Percentiles rank a stretch among this genome's conserved stretches.
Evolutionary conservation across 2,329 filamentous ascomycete genomes (phyloP).

Genomic region (Colletotrichum endophyticum): DNA sequence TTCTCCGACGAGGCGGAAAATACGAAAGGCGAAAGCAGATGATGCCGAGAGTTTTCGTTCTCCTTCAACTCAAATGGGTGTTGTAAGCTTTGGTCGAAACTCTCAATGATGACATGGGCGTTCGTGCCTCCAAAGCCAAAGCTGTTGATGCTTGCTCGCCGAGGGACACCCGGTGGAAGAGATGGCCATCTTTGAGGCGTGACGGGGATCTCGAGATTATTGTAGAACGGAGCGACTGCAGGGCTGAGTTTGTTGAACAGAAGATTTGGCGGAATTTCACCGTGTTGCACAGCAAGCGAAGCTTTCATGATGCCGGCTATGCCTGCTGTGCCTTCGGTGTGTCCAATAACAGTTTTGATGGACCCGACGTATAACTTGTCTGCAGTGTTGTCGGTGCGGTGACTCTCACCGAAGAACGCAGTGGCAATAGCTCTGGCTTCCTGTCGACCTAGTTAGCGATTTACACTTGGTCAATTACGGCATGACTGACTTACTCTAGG

Average conservation of each 20-base stretch:
- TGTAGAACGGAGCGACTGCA: conserved; percentile 27
- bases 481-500: conserved; percentile 24
- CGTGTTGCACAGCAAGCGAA: conserved; percentile 23
- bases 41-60: not conserved
- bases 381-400: not conserved
- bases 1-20: not conserved
- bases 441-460: not conserved
- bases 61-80: not conserved
- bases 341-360: conserved; percentile 32
- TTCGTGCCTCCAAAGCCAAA: conserved; percentile 53
- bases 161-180: not conserved
- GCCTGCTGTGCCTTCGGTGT: conserved; percentile 30
- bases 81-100: not conserved
- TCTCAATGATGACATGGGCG: conserved; percentile 41
- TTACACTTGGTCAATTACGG: not conserved
- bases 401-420: not conserved
- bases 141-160: conserved; percentile 19
- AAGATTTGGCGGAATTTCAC: conserved; percentile 32
- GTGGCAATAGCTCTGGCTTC: conserved; percentile 50
- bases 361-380: conserved; percentile 31
- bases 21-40: not conserved
- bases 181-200: conserved; percentile 21
- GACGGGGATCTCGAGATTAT: conserved; percentile 20
- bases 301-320: conserved; percentile 31
- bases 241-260: conserved; percentile 33